A percentile compares a stretch with the other conserved stretches of the same genome.
These are phyloP conservation scores for Exserohilum turcica DNA, from an alignment of 2,329 filamentous ascomycete species.

Conservation along the genomic window DNA sequence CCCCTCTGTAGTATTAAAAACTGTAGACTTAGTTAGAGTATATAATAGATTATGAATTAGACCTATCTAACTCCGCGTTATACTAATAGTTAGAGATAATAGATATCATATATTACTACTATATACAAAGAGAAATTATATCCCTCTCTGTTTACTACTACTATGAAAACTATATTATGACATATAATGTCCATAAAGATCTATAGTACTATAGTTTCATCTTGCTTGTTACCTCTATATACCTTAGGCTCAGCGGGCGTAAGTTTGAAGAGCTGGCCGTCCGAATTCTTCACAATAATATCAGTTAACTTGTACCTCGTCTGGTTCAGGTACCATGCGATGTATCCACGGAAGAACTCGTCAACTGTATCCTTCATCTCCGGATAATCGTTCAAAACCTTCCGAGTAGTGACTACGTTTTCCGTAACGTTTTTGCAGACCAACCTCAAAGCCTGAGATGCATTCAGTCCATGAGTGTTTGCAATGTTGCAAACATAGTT, in stretches of 20 bases:
- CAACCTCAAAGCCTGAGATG: constrained; percentile 9
- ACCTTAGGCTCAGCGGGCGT: constrained; percentile 1
- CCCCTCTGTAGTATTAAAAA: no score
- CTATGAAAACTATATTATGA: no score
- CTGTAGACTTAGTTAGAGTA: no score
- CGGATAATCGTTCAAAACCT: constrained; percentile 16
- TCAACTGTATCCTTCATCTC: constrained; percentile 17
- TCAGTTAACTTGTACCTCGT: constrained; percentile 17
- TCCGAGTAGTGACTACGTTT: neutral
- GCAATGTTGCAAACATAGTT: constrained; percentile 22
- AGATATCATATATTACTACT: no score
- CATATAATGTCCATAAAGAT: no score
- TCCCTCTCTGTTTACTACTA: no score
- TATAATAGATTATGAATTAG: no score
- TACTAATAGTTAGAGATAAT: no score
- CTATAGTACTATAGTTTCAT: no score
- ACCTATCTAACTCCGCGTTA: no score
- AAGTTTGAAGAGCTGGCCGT: constrained; percentile 11
- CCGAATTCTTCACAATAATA: constrained; percentile 12
- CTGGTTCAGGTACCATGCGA: constrained; percentile 21
- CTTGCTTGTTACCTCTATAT: no score
- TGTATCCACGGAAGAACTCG: constrained; percentile 20
- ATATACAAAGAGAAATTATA: no score
- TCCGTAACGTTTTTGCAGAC: neutral
- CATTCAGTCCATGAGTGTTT: constrained; percentile 14